Percentiles rank a stretch among this genome's conserved stretches.
These are phyloP conservation scores for Mortierella claussenii DNA, from an alignment of 192 early-diverging fungal genomes.

Conservation along the genomic window DNA sequence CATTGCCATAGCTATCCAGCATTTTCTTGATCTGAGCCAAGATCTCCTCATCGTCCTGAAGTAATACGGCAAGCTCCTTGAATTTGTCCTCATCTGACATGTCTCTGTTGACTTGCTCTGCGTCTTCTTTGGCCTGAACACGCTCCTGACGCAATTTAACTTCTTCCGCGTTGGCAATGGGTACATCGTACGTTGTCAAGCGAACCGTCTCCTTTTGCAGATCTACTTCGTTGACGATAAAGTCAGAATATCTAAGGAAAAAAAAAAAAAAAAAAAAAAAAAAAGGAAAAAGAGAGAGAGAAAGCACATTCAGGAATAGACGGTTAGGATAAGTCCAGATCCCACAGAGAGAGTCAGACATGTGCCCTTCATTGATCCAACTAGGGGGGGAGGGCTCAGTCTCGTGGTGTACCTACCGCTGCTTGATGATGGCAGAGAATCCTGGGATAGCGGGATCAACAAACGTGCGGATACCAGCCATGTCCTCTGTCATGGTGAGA, in stretches of 20 bases:
- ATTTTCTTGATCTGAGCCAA: constrained; percentile 41
- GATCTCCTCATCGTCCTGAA: constrained; percentile 20
- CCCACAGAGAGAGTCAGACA: no score
- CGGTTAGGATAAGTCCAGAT: neutral
- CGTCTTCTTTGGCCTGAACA: constrained; percentile 34
- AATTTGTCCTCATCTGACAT: constrained; percentile 42
- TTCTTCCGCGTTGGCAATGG: constrained; percentile 14
- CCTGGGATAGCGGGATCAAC: constrained; percentile 54
- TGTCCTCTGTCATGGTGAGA: constrained; percentile 58
- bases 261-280: neutral
- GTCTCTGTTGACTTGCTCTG: constrained; percentile 21
- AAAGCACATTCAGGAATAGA: no score
- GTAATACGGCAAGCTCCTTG: constrained; percentile 12
- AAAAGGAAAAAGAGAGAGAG: neutral
- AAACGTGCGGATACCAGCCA: constrained; percentile 77
- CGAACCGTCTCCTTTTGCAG: constrained; percentile 73
- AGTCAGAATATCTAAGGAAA: constrained; percentile 81
- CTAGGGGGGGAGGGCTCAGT: no score
- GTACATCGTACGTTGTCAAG: constrained; percentile 55
- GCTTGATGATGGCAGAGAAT: constrained; percentile 71
- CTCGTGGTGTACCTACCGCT: constrained; percentile 54
- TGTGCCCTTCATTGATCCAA: no score
- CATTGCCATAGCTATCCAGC: constrained; percentile 50
- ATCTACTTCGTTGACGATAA: constrained; percentile 94
- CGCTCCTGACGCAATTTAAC: constrained; percentile 13